A percentile compares a stretch with the other conserved stretches of the same genome.
Conservation (phyloP, 2,329 filamentous ascomycete genomes). For the Pseudogymnoascus sp. region DNA sequence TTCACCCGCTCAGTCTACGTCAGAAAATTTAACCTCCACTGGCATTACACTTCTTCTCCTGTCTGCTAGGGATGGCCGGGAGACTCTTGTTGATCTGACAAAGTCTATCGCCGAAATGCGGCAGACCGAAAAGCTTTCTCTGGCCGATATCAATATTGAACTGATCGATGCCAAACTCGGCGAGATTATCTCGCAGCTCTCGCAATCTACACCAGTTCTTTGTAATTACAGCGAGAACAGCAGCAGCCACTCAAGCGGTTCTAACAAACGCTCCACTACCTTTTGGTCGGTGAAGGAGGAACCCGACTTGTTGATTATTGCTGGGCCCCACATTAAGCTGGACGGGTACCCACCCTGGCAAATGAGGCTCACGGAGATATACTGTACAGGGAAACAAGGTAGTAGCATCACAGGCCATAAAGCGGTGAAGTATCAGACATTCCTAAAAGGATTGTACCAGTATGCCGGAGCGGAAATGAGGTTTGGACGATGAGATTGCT, state of each 20-base stretch:
- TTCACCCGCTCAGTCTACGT: not conserved
- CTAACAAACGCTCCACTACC: not conserved
- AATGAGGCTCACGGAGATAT: not conserved
- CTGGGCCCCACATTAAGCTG: not conserved
- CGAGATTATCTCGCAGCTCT: not conserved
- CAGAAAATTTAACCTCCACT: not conserved
- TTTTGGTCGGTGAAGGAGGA: not conserved
- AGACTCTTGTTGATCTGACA: not conserved
- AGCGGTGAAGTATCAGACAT: not conserved
- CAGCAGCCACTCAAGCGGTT: not conserved
- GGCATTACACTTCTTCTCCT: not conserved
- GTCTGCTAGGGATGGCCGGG: not conserved
- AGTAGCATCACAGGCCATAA: not conserved
- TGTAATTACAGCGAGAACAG: not conserved
- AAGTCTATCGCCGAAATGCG: not conserved
- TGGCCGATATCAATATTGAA: not conserved
- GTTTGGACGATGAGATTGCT: not conserved
- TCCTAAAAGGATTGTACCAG: not conserved
- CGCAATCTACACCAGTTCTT: not conserved
- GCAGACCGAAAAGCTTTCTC: not conserved
- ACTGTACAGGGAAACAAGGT: not conserved
- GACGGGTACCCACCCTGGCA: not conserved
- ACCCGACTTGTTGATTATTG: not conserved
- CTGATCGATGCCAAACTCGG: not conserved
- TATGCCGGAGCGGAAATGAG: not conserved